Base-by-base conservation (phyloP, 768 basidiomycete genomes). In the Mycena belliarum region DNA sequence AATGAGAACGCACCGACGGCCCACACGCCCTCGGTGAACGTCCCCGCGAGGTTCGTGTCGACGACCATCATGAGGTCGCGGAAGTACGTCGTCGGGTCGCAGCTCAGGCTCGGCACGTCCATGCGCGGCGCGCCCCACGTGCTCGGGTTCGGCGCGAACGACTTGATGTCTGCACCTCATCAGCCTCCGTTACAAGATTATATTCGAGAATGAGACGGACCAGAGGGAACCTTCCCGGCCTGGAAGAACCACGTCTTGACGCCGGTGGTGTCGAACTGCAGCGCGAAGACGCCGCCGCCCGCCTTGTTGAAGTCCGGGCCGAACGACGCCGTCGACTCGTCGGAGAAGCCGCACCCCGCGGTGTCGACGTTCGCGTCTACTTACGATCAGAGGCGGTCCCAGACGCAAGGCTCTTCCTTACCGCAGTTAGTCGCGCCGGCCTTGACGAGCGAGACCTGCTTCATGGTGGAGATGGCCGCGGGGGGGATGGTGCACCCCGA, bases 171-270 rank as follows among this genome's bases (percentile, higher is more conserved):
- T 29, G n/a, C n/a, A n/a, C n/a, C n/a, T n/a, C n/a, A n/a, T n/a
- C n/a, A n/a, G n/a, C n/a, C n/a, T n/a, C n/a, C n/a, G n/a, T n/a
- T n/a, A n/a, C n/a, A n/a, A n/a, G n/a, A n/a, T n/a, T n/a, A n/a
- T n/a, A n/a, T n/a, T n/a, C 3, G 1, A 28, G 3, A 21, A 26
- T 18, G 4, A 32, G 37, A 20, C 43, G 15, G 14, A 51, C 56
- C 57, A 24, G 55, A 46, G 10, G 77, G 77, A 41, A 77, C 68
- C 21, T 58, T 61, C 52, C 58, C 60, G 55, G 79, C 70, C 40
- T 66, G 59, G 69, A 79, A 81, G 71, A 72, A 73, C 76, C 82
- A 85, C 58, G 82, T 74, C 25, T 66, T 65, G 57, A 84, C 75
- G 14, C 78, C 82, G 33, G 66, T 59, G 16, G 58, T 61, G 55